Percentiles rank a stretch among this genome's conserved stretches.
These are phyloP conservation scores for Hypoxylon sp. DNA, from an alignment of 2,329 filamentous ascomycete genomes.

Conservation along the genomic window DNA sequence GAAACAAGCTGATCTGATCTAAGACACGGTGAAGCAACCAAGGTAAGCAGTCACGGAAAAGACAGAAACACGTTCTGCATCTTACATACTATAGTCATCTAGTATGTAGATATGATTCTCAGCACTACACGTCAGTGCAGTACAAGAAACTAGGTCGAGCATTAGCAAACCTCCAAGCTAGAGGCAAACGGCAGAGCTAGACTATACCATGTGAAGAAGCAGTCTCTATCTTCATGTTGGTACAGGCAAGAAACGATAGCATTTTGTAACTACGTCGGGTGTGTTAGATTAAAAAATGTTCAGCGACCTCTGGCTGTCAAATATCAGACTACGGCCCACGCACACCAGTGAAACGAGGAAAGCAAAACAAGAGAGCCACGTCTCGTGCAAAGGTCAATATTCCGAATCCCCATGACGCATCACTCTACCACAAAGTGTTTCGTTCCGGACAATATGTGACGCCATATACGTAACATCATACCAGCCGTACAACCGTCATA, in stretches of 20 bases:
- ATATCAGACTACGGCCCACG: conserved; percentile 42
- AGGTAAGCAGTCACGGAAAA: conserved; percentile 11
- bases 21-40: conserved; percentile 10
- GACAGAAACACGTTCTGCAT: conserved; percentile 1
- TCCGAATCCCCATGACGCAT: conserved; percentile 48
- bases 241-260: conserved; percentile 33
- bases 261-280: conserved; percentile 41
- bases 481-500: conserved; percentile 51
- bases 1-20: conserved; percentile 20
- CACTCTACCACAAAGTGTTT: conserved; percentile 43
- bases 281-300: conserved; percentile 47
- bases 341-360: conserved; percentile 41
- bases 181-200: background rate
- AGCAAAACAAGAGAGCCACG: conserved; percentile 40
- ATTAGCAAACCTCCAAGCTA: conserved; percentile 15
- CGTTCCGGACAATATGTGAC: conserved; percentile 47
- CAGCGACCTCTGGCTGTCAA: conserved; percentile 43
- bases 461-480: conserved; percentile 55
- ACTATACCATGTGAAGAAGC: background rate
- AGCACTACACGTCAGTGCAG: background rate
- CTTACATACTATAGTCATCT: conserved; percentile 1
- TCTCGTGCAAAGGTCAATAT: conserved; percentile 45
- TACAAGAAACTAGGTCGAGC: conserved; percentile 29
- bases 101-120: conserved; percentile 2
- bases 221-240: background rate